Percentiles rank a stretch among this genome's conserved stretches.
These are phyloP conservation scores for Curvularia spicifera DNA, from an alignment of 2,329 filamentous ascomycete species.

Conservation along the genomic window DNA sequence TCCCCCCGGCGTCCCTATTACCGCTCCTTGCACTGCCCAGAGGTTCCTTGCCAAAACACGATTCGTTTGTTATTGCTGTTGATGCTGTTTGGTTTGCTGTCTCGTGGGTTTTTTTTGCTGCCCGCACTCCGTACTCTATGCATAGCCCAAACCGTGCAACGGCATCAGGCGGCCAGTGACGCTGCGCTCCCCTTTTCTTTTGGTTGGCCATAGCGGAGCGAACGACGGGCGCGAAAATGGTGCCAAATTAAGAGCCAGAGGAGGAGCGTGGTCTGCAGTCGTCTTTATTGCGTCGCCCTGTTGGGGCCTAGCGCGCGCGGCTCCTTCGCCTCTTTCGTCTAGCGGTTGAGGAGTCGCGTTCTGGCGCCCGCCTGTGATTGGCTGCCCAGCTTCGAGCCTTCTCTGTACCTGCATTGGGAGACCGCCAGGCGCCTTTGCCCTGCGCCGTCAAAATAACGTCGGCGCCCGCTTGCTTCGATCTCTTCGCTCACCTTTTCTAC, in stretches of 20 bases:
- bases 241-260: constrained; percentile 17
- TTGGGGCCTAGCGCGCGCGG: constrained; percentile 23
- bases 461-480: constrained; percentile 22
- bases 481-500: constrained; percentile 47
- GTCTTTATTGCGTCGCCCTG: constrained; percentile 20
- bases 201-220: background rate
- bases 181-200: background rate
- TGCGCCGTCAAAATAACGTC: constrained; percentile 31
- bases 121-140: background rate
- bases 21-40: constrained; percentile 15
- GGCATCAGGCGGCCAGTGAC: background rate
- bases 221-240: background rate
- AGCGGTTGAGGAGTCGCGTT: constrained; percentile 8
- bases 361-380: constrained; percentile 11
- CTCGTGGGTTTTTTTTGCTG: background rate
- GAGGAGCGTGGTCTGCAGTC: constrained; percentile 15
- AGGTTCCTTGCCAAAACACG: constrained; percentile 6
- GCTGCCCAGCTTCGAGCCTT: constrained; percentile 3
- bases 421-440: constrained; percentile 24
- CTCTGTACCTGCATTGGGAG: constrained; percentile 26
- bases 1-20: constrained; percentile 18
- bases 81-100: constrained; percentile 1
- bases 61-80: constrained; percentile 8
- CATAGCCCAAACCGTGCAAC: background rate
- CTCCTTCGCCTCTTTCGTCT: constrained; percentile 10